Percentiles rank a stretch among this genome's conserved stretches.
phyloP scores from a whole-genome alignment of 805 yeast genomes.

The Torulaspora delbrueckii region DNA sequence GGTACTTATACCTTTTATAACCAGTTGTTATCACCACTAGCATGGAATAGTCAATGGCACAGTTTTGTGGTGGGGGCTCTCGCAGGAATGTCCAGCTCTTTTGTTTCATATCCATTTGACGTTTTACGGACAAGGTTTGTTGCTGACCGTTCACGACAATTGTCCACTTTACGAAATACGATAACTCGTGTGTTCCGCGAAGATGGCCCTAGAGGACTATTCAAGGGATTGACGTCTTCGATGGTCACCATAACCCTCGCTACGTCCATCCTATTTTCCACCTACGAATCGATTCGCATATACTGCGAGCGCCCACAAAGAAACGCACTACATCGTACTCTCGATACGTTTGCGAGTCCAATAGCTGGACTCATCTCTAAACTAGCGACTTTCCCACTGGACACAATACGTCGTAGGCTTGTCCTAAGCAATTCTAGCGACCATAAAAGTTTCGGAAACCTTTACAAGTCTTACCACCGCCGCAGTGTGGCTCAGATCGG shows the following conservation, averaged over 20 bases:
- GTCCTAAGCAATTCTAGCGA: constrained; percentile 47
- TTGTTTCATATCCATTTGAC: constrained; percentile 82
- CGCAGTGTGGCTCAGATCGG: constrained; percentile 33
- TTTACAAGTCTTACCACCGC: constrained; percentile 19
- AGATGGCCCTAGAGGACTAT: constrained; percentile 47
- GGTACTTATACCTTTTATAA: constrained; percentile 60
- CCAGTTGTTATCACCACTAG: constrained; percentile 27
- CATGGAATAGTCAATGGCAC: constrained; percentile 29
- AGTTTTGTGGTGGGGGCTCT: constrained; percentile 61
- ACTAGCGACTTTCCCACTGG: constrained; percentile 75
- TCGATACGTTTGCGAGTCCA: constrained; percentile 52
- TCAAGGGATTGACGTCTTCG: constrained; percentile 46
- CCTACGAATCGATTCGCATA: constrained; percentile 46
- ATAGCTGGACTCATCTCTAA: constrained; percentile 75
- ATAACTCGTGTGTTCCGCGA: constrained; percentile 32
- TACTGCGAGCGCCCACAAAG: constrained; percentile 32
- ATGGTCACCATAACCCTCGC: constrained; percentile 61
- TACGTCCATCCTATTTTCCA: constrained; percentile 70
- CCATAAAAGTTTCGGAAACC: constrained; percentile 8
- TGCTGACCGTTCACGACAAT: constrained; percentile 44
- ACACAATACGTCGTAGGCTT: constrained; percentile 69
- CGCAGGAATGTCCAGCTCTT: constrained; percentile 73
- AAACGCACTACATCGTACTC: constrained; percentile 26
- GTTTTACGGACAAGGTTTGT: constrained; percentile 82
- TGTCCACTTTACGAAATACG: constrained; percentile 23